Evolutionary conservation across 306 rosid genomes (phyloP).

Genomic region (Pyrus communis): DNA sequence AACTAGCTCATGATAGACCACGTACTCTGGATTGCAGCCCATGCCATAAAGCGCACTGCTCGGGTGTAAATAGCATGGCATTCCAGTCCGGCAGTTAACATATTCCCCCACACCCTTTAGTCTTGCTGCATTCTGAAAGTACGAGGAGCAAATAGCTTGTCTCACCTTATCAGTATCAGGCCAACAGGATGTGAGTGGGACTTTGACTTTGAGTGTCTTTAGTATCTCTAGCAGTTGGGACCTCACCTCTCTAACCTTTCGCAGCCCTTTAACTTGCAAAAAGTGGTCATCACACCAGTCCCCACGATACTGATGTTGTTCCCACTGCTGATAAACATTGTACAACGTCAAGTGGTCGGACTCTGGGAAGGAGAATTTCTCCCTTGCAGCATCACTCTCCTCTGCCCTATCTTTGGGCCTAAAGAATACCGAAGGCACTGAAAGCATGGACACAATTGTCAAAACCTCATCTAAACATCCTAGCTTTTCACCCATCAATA

Average conservation of each 20-base stretch:
- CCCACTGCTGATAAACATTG: conserved; percentile 91
- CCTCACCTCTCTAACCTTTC: conserved; percentile 92
- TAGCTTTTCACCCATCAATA: conserved; percentile 73
- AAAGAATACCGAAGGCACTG: conserved; percentile 90
- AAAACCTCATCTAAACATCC: conserved; percentile 77
- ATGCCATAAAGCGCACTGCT: conserved; percentile 91
- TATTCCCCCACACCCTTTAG: conserved; percentile 93
- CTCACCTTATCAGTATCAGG: conserved; percentile 80
- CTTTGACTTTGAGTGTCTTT: conserved; percentile 66
- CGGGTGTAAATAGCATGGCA: conserved; percentile 91
- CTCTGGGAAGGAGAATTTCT: conserved; percentile 78
- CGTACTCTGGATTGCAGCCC: conserved; percentile 90
- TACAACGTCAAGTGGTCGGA: conserved; percentile 84
- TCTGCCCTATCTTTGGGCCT: conserved; percentile 92
- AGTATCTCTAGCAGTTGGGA: conserved; percentile 82
- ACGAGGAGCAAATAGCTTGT: conserved; percentile 85
- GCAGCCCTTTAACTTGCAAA: conserved; percentile 79
- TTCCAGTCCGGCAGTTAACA: conserved; percentile 74
- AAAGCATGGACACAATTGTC: conserved; percentile 92
- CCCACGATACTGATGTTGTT: conserved; percentile 79
- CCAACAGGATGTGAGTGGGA: conserved; percentile 54
- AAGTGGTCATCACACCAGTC: conserved; percentile 96
- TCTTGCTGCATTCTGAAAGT: conserved; percentile 77
- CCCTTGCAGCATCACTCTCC: conserved; percentile 96
- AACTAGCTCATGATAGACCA: conserved; percentile 77